These are phyloP conservation scores for Fistulinella prunicolor DNA, from an alignment of 768 basidiomycete species.

Conservation along the genomic window DNA sequence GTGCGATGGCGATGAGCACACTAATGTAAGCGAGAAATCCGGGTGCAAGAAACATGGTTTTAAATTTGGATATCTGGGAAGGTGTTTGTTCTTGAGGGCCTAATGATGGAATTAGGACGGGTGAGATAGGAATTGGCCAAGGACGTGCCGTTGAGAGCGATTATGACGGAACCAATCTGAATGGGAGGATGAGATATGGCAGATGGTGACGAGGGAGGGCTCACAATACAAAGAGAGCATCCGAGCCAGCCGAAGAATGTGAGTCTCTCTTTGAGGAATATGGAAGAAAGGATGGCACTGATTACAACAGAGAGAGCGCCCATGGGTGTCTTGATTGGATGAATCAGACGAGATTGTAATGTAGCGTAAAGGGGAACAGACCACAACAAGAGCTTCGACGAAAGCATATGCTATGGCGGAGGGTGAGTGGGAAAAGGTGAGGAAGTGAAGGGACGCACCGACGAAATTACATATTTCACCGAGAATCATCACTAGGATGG, in stretches of 20 bases:
- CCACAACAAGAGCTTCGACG: constrained; percentile 89
- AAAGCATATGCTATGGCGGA: constrained; percentile 76
- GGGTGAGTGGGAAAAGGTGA: constrained; percentile 9
- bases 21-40: constrained; percentile 74
- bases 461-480: constrained; percentile 87
- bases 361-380: constrained; percentile 36
- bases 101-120: constrained; percentile 19
- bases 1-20: constrained; percentile 59
- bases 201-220: constrained; percentile 27
- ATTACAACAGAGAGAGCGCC: constrained; percentile 96
- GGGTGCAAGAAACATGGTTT: constrained; percentile 75
- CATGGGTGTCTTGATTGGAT: constrained; percentile 68
- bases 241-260: constrained; percentile 98
- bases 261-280: constrained; percentile 90
- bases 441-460: constrained; percentile 45
- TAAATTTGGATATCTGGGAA: constrained; percentile 67
- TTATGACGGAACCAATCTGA: constrained; percentile 82
- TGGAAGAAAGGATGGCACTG: constrained; percentile 87
- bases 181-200: background rate
- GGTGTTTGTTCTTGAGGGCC: constrained; percentile 71
- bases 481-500: constrained; percentile 75
- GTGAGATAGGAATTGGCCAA: background rate
- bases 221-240: constrained; percentile 84
- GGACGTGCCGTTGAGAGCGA: constrained; percentile 78
- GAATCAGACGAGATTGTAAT: constrained; percentile 5